Conservation (phyloP, 768 basidiomycete species). For the Coprinellus aureogranulatus region DNA sequence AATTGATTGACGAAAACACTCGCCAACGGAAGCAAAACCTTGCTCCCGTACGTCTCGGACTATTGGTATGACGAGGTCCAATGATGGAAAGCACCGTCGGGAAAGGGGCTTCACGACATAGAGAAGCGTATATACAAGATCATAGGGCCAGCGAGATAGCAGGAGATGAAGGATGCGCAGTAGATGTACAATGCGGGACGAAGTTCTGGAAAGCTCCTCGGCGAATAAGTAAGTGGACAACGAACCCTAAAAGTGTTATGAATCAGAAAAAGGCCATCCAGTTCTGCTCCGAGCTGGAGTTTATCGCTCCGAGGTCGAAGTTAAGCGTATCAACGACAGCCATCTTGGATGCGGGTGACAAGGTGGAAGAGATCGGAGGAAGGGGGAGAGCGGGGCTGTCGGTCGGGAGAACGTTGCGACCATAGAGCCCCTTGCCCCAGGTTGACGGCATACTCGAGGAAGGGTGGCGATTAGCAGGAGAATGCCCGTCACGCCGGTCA, state of each 20-base stretch:
- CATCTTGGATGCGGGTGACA: slow-evolving; percentile 37
- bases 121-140: not conserved
- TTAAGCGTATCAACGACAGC: slow-evolving; percentile 44
- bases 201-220: not conserved
- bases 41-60: slow-evolving; percentile 11
- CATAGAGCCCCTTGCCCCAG: slow-evolving; percentile 28
- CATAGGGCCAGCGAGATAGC: not conserved
- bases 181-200: not conserved
- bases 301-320: slow-evolving; percentile 48
- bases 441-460: slow-evolving; percentile 9
- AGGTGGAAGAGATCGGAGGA: slow-evolving; percentile 11
- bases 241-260: not conserved
- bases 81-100: not conserved
- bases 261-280: slow-evolving; percentile 52
- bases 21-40: slow-evolving; percentile 4
- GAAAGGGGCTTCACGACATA: not conserved
- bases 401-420: slow-evolving; percentile 26
- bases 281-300: slow-evolving; percentile 38
- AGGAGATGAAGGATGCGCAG: not conserved
- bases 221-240: slow-evolving; percentile 3
- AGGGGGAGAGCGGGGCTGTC: slow-evolving; percentile 28
- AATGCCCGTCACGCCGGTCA: not conserved
- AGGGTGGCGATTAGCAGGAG: not conserved
- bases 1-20: not conserved
- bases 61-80: slow-evolving; percentile 9